A percentile compares a stretch with the other conserved stretches of the same genome.
Evolutionary conservation across 2,329 filamentous ascomycete genomes (phyloP).

Genomic region (Massarina eburnea): DNA sequence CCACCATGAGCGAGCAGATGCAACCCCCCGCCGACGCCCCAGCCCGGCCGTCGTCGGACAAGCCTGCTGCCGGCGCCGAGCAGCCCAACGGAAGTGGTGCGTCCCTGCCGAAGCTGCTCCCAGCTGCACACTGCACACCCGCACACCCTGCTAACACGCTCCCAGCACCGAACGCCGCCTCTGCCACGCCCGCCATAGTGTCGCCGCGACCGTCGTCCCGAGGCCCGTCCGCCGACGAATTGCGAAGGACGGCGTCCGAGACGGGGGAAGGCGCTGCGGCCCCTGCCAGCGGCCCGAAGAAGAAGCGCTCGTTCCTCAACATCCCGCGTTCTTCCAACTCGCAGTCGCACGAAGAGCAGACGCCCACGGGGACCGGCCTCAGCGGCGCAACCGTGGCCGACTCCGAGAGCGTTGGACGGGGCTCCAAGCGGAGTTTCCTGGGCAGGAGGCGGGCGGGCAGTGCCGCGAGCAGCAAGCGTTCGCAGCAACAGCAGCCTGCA

Average conservation of each 20-base stretch:
- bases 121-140: neutral
- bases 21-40: conserved; percentile 30
- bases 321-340: conserved; percentile 37
- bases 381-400: conserved; percentile 50
- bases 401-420: conserved; percentile 47
- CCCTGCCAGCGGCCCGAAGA: conserved; percentile 30
- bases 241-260: conserved; percentile 16
- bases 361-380: conserved; percentile 43
- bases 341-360: conserved; percentile 32
- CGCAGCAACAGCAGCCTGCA: conserved; percentile 41
- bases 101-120: conserved; percentile 14
- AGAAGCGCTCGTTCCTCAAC: conserved; percentile 41
- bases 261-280: conserved; percentile 12
- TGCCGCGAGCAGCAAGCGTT: conserved; percentile 50
- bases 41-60: conserved; percentile 29
- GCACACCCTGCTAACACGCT: conserved; percentile 12
- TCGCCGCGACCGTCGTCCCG: conserved; percentile 27
- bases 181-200: conserved; percentile 13
- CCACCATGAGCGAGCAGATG: conserved; percentile 41
- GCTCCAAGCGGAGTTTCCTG: conserved; percentile 50
- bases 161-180: conserved; percentile 12
- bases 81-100: conserved; percentile 40
- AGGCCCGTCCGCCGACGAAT: conserved; percentile 22
- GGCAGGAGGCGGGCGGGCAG: conserved; percentile 49
- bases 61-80: conserved; percentile 27